Evolutionary conservation across 306 rosid species (phyloP).

Genomic region (Malus orientalis): DNA sequence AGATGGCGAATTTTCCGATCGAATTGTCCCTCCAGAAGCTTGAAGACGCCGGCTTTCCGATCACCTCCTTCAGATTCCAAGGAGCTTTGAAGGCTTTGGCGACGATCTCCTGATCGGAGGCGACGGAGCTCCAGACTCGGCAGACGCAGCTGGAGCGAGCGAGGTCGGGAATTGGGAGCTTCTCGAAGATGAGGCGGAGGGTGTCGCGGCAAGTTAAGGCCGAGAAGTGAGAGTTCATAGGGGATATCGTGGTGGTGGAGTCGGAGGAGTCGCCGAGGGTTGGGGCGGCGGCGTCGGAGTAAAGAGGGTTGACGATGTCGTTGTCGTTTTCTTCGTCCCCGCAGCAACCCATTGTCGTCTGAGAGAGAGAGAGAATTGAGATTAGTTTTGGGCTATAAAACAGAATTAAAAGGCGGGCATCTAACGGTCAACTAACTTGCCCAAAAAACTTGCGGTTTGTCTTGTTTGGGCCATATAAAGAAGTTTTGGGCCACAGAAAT

Average conservation of each 20-base stretch:
- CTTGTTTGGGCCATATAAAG: background rate
- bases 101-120: conserved; percentile 67
- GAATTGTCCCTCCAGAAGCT: conserved; percentile 90
- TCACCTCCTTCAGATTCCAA: conserved; percentile 54
- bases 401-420: background rate
- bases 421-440: background rate
- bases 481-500: no score
- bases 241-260: conserved; percentile 32
- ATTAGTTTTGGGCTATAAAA: background rate
- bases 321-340: conserved; percentile 53
- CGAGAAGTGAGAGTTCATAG: conserved; percentile 67
- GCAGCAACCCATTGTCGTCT: conserved; percentile 44
- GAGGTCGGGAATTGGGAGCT: conserved; percentile 65
- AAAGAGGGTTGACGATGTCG: conserved; percentile 21
- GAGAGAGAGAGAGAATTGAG: background rate
- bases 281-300: conserved; percentile 21
- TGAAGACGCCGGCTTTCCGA: conserved; percentile 65
- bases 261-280: background rate
- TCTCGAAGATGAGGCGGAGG: conserved; percentile 69
- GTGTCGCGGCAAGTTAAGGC: conserved; percentile 68
- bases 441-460: background rate
- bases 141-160: conserved; percentile 77
- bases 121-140: conserved; percentile 79
- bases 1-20: conserved; percentile 69
- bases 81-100: conserved; percentile 47